phyloP scores from a whole-genome alignment of 345 rosid species.

The Aquilaria malaccensis region DNA sequence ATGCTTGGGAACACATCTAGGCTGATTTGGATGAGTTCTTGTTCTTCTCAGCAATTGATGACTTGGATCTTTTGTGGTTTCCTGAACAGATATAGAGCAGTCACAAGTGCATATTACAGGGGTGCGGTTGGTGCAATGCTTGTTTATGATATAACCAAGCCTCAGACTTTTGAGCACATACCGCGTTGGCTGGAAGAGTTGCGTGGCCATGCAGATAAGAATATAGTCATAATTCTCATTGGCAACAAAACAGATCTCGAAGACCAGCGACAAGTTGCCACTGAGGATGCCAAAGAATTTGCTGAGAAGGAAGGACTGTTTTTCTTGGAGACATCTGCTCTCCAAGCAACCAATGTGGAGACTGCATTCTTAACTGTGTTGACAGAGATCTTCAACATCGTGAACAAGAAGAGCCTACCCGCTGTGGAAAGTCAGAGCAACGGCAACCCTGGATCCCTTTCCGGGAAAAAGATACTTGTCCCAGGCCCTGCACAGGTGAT shows the following conservation, averaged over 20 bases:
- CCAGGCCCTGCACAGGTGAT: constrained; percentile 69
- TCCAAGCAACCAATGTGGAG: constrained; percentile 69
- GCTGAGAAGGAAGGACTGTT: constrained; percentile 76
- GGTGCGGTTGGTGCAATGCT: constrained; percentile 94
- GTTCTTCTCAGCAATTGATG: constrained; percentile 1
- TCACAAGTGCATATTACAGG: constrained; percentile 79
- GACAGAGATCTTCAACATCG: constrained; percentile 62
- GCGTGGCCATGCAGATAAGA: constrained; percentile 74
- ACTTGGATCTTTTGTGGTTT: constrained; percentile 3
- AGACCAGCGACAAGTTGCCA: constrained; percentile 53
- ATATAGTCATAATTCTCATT: constrained; percentile 64
- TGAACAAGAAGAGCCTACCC: constrained; percentile 70
- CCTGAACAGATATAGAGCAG: constrained; percentile 62
- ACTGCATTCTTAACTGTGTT: constrained; percentile 59
- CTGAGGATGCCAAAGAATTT: constrained; percentile 70
- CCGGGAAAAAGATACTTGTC: constrained; percentile 62
- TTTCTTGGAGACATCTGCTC: constrained; percentile 73
- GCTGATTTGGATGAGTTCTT: no score
- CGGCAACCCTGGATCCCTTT: constrained; percentile 43
- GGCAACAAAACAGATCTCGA: constrained; percentile 76
- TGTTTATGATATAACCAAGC: constrained; percentile 66
- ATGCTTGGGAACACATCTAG: no score
- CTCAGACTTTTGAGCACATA: constrained; percentile 74
- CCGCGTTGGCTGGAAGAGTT: constrained; percentile 83
- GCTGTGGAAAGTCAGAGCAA: constrained; percentile 48